Evolutionary conservation across 2,329 filamentous ascomycete species (phyloP).

Genomic region (Verticillium albo-atrum): DNA sequence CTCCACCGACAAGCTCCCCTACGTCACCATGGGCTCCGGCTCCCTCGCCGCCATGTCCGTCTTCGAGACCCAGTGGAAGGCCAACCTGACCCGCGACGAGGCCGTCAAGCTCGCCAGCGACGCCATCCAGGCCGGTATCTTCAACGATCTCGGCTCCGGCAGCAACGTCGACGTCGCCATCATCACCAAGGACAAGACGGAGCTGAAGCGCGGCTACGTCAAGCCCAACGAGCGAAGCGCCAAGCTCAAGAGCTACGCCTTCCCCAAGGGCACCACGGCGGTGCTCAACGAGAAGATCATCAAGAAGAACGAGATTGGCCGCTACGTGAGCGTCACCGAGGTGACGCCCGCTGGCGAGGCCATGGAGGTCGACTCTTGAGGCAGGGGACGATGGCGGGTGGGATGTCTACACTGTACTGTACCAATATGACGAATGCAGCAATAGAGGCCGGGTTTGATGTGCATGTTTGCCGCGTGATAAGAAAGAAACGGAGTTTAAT

Average conservation of each 20-base stretch:
- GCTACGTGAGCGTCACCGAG: conserved; percentile 90
- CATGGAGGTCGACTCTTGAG: conserved; percentile 64
- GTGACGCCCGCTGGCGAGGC: conserved; percentile 65
- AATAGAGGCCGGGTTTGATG: conserved; percentile 8
- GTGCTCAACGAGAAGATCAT: conserved; percentile 96
- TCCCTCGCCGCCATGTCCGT: conserved; percentile 96
- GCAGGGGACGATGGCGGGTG: neutral
- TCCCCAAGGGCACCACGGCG: conserved; percentile 87
- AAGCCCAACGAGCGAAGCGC: conserved; percentile 85
- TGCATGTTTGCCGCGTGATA: neutral
- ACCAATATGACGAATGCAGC: conserved; percentile 4
- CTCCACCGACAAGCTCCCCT: conserved; percentile 96
- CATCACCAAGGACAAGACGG: conserved; percentile 94
- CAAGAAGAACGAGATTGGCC: conserved; percentile 86
- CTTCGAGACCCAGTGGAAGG: conserved; percentile 95
- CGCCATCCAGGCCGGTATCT: conserved; percentile 94
- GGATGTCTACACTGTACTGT: neutral
- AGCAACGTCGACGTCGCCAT: conserved; percentile 97
- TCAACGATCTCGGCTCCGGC: conserved; percentile 95
- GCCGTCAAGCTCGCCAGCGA: conserved; percentile 80
- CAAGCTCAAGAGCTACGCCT: conserved; percentile 92
- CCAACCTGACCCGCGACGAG: conserved; percentile 68
- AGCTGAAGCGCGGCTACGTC: conserved; percentile 86
- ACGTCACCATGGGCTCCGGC: conserved; percentile 98
- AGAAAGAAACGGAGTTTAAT: no score